Percentiles rank a stretch among this genome's conserved stretches.
Evolutionary conservation across 2,329 filamentous ascomycete species (phyloP).

Genomic region (Alternaria viburni): DNA sequence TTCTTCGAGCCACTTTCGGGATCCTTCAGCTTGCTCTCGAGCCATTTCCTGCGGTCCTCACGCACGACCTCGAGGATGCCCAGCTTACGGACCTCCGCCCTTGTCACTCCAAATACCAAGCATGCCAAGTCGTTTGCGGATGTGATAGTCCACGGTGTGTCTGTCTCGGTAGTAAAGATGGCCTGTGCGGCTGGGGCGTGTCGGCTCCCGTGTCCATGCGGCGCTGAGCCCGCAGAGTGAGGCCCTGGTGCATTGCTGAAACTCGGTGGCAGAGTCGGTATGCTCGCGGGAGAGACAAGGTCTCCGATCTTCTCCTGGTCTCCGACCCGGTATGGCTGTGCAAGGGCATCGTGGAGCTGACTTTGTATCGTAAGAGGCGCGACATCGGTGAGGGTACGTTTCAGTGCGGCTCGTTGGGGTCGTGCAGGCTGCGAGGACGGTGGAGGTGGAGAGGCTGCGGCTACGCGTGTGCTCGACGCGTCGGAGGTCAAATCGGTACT

Average conservation of each 20-base stretch:
- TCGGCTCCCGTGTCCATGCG: constrained; percentile 87
- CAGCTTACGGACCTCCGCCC: constrained; percentile 90
- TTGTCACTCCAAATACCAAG: constrained; percentile 98
- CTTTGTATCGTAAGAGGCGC: constrained; percentile 76
- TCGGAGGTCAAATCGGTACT: constrained; percentile 31
- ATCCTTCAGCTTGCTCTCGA: constrained; percentile 81
- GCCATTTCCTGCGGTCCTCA: constrained; percentile 85
- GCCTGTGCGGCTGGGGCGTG: constrained; percentile 92
- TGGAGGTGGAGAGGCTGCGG: constrained; percentile 27
- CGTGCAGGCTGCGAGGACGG: constrained; percentile 30
- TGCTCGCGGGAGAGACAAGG: constrained; percentile 55
- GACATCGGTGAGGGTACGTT: constrained; percentile 87
- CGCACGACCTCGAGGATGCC: constrained; percentile 95
- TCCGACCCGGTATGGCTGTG: constrained; percentile 77
- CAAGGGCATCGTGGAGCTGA: constrained; percentile 83
- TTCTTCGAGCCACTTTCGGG: constrained; percentile 59
- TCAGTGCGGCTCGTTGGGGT: constrained; percentile 67
- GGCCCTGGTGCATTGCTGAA: constrained; percentile 42
- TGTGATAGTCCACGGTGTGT: constrained; percentile 92
- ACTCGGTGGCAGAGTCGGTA: constrained; percentile 46
- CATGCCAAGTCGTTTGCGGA: constrained; percentile 96
- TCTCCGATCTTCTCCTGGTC: constrained; percentile 51
- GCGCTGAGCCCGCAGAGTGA: constrained; percentile 50
- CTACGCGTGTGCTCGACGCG: constrained; percentile 24
- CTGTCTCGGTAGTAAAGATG: constrained; percentile 94